Evolutionary conservation across 192 early-diverging fungal species (phyloP), one percentile per base, ranked within the genome.

Genomic region (Entomortierella lignicola): DNA sequence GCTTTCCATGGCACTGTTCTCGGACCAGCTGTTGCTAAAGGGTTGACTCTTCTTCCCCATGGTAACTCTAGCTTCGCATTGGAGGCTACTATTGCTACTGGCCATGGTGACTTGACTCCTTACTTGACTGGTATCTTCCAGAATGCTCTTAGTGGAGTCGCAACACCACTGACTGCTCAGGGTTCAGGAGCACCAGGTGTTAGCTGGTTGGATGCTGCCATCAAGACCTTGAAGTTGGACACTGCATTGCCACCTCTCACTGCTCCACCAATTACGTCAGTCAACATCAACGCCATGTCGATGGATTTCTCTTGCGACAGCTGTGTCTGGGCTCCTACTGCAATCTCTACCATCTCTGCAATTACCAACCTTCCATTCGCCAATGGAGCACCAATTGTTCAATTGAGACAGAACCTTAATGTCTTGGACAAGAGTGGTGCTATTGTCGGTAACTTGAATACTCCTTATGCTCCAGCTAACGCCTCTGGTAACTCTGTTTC

Each of bases 331-430:
- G 18, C 66, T 34, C 89, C 89, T 41, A 50, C 39, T 17, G 62
- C 81, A 2, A 55, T 47, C 31, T 82, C 86, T 18, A 60, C 74
- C 31, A 83, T 90, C 30, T 66, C 61, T 8, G 86, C 86, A 7
- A 62, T 64, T 1, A 84, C 84, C 63, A 68, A 80, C 18, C 82
- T 91, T 37, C 89, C 89, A 4, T 91, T 91, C 42, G 80, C 79
- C 55, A 80, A 87, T 26, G 54, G 80, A 18, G 61, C 85, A 18
- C 81, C 72, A 11, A 85, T 90, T 55, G 68, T 69, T 13, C 31
- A 75, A 25, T 74, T 86, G 8, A 63, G 75, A 26, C 83, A 86
- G 57, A 75, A 84, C 17, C 60, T 88, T 2, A 68, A 81, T 32
- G 43, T 88, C 21, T 62, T 71, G 34, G 81, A 71, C 54, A 25